phyloP scores from a whole-genome alignment of 352 stramenopile genomes.

The Pythium phragmiticola region DNA sequence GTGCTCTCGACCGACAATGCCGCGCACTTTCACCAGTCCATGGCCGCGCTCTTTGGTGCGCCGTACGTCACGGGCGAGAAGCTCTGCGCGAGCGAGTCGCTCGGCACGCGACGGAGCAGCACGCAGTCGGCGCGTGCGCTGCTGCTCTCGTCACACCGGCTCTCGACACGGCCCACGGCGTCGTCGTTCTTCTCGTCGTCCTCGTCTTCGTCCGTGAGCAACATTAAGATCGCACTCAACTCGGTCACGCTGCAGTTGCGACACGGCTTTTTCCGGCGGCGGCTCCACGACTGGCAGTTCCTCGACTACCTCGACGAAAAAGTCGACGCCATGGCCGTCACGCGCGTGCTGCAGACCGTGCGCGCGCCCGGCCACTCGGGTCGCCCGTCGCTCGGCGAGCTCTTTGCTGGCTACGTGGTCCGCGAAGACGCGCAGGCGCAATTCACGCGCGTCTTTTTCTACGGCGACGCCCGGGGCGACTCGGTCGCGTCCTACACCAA shows the following conservation, averaged over 20 bases:
- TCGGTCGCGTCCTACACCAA: background rate
- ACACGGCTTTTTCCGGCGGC: constrained; percentile 37
- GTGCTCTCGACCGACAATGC: constrained; percentile 48
- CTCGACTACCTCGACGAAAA: constrained; percentile 61
- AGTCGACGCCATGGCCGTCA: constrained; percentile 50
- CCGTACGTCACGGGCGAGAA: constrained; percentile 61
- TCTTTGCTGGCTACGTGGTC: constrained; percentile 57
- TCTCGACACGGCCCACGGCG: constrained; percentile 23
- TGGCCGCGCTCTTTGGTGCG: constrained; percentile 62
- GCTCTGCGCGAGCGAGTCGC: constrained; percentile 24
- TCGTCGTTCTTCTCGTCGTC: constrained; percentile 3
- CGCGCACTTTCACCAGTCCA: constrained; percentile 57
- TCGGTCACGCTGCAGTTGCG: constrained; percentile 56
- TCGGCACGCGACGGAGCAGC: background rate
- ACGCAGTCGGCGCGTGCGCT: background rate
- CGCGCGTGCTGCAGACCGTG: constrained; percentile 62
- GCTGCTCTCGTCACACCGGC: background rate
- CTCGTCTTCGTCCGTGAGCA: constrained; percentile 16
- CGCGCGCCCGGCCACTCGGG: background rate
- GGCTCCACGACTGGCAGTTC: constrained; percentile 54
- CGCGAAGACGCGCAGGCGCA: constrained; percentile 57
- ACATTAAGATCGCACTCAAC: constrained; percentile 46
- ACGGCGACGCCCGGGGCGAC: constrained; percentile 23
- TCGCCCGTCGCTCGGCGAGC: constrained; percentile 24
- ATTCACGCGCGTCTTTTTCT: constrained; percentile 68